Percentiles rank a stretch among this genome's conserved stretches.
Evolutionary conservation across 805 yeast species (phyloP).

Genomic region (Wickerhamomyces canadensis): DNA sequence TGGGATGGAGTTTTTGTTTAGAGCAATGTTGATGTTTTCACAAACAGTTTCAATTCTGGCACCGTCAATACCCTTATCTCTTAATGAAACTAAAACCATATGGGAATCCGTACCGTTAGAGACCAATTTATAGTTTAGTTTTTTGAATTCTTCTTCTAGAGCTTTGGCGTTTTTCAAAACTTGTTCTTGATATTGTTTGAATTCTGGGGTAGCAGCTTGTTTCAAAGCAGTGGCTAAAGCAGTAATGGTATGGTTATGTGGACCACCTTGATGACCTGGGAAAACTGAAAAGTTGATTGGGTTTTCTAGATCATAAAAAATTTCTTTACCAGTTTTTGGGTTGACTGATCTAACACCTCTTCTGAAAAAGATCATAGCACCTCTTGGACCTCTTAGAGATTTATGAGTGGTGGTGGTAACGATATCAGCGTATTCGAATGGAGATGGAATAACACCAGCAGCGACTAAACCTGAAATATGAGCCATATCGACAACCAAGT

Average conservation of each 20-base stretch:
- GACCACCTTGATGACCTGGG: constrained; percentile 99
- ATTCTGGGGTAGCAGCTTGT: constrained; percentile 89
- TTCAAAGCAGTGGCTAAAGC: constrained; percentile 96
- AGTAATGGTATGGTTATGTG: constrained; percentile 98
- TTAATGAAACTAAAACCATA: constrained; percentile 85
- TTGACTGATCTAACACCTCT: constrained; percentile 83
- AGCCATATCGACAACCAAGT: constrained; percentile 96
- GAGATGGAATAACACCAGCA: constrained; percentile 93
- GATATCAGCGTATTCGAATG: constrained; percentile 94
- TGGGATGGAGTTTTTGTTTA: constrained; percentile 96
- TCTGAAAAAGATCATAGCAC: constrained; percentile 99
- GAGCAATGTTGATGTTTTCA: constrained; percentile 90
- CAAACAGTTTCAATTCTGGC: constrained; percentile 95
- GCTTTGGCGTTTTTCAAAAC: constrained; percentile 85
- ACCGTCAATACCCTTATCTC: constrained; percentile 90
- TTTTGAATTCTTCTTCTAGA: constrained; percentile 68
- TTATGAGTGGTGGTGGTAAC: constrained; percentile 99
- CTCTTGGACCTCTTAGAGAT: constrained; percentile 98
- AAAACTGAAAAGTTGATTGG: constrained; percentile 96
- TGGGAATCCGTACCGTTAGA: constrained; percentile 97
- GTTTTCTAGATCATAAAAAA: constrained; percentile 85
- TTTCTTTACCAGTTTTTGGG: constrained; percentile 86
- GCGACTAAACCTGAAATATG: constrained; percentile 95
- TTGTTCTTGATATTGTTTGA: constrained; percentile 81
- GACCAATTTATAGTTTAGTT: constrained; percentile 74